Base-by-base conservation (phyloP, 768 basidiomycete genomes). In the Kwoniella europaea region DNA sequence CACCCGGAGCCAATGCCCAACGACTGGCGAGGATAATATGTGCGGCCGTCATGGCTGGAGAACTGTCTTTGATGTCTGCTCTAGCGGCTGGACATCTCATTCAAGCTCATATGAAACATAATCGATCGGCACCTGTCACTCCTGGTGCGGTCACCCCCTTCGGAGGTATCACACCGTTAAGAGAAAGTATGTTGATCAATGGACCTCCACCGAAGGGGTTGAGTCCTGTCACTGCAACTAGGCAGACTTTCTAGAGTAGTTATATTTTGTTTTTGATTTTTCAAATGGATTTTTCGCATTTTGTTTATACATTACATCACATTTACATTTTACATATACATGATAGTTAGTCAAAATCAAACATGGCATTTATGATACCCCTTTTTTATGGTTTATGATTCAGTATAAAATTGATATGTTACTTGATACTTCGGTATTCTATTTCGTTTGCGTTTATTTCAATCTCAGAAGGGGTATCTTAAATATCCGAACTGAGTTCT, bases 31-130 rank as follows among this genome's bases (percentile, higher is more conserved):
- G 93, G 43, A 88, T 98, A 79, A 92, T 99, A 75, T 91, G 91
- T 46, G 89, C 94, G 0, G 88, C 93, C 0, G 97, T 99, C 77
- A 97, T 98, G 94, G 96, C 97, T 1, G 97, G 97, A 44, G 97
- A 99, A 84, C 86, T 98, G 42, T 92, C 91, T 18, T 87, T 99
- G 71, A 87, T 99, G 82, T 90, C 90, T 74, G 95, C 97, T 1
- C 88, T 99, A 50, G 95, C 95, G 0, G 94, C 94, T 2, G 96
- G 96, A 0, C 94, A 97, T 80, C 88, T 98, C 71, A 94, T 98
- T 79, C 88, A 91, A 52, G 95, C 95, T 35, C 94, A 98, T 82
- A 88, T 97, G 84, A 90, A 89, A 44, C 94, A 95, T 86, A 98
- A 98, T 82, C 88, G 95, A 67, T 91, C 90, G 63, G 89, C 89